Evolutionary conservation across 1,139 yeast species (phyloP).

Genomic region (Blastobotrys buckinghamii): DNA sequence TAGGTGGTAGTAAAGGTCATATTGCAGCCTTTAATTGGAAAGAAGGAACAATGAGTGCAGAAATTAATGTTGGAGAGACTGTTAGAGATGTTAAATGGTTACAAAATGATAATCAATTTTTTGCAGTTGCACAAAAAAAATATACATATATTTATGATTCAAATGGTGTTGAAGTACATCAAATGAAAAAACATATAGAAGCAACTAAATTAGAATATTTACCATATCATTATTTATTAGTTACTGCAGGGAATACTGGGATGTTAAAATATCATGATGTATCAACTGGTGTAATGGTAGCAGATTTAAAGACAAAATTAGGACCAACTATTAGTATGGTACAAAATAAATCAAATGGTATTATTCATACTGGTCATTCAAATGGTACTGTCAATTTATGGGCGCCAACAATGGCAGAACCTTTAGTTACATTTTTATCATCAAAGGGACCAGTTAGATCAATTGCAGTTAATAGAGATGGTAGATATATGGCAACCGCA

Average conservation of each 20-base stretch:
- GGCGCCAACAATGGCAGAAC: constrained; percentile 87
- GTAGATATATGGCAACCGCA: constrained; percentile 88
- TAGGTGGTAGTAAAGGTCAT: constrained; percentile 92
- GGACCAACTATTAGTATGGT: constrained; percentile 89
- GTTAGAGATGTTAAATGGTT: constrained; percentile 84
- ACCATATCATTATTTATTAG: constrained; percentile 86
- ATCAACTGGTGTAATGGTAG: constrained; percentile 80
- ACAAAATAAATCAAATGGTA: constrained; percentile 95
- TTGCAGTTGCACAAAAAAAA: constrained; percentile 96
- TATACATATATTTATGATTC: constrained; percentile 89
- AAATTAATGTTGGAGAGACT: constrained; percentile 80
- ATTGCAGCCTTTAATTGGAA: constrained; percentile 97
- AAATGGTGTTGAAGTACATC: constrained; percentile 86
- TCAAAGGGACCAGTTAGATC: constrained; percentile 86
- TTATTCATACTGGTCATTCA: constrained; percentile 87
- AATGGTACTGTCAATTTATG: constrained; percentile 92
- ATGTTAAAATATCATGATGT: constrained; percentile 90
- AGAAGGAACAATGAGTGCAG: constrained; percentile 73
- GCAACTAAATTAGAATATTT: constrained; percentile 77
- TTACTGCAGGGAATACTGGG: constrained; percentile 85
- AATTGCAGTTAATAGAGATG: constrained; percentile 84
- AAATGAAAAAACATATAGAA: constrained; percentile 85
- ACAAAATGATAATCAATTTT: constrained; percentile 79
- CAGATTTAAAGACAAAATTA: constrained; percentile 77
- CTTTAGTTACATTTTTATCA: constrained; percentile 75